A percentile compares a stretch with the other conserved stretches of the same genome.
Evolutionary conservation across 2,329 filamentous ascomycete genomes (phyloP).

Genomic region (Aspergillus viridinutans): DNA sequence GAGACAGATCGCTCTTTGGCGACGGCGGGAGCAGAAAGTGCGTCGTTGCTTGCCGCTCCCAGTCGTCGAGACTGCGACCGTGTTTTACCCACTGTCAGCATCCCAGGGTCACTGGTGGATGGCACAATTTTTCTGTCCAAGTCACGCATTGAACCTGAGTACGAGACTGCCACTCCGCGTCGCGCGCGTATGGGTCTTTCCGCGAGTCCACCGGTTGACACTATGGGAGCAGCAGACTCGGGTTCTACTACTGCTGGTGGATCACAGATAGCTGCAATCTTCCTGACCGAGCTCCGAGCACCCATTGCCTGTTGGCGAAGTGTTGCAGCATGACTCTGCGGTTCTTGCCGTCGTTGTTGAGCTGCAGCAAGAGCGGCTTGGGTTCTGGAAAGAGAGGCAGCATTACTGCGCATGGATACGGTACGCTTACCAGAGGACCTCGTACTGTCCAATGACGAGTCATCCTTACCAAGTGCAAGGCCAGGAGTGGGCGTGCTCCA

Average conservation of each 20-base stretch:
- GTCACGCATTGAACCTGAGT: slow-evolving; percentile 31
- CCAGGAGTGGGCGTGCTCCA: slow-evolving; percentile 33
- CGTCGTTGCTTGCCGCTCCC: slow-evolving; percentile 27
- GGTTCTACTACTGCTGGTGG: slow-evolving; percentile 15
- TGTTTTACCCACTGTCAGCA: slow-evolving; percentile 38
- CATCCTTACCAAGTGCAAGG: slow-evolving; percentile 18
- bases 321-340: slow-evolving; percentile 45
- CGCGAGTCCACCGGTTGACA: slow-evolving; percentile 30
- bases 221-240: slow-evolving; percentile 9
- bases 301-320: slow-evolving; percentile 43
- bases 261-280: slow-evolving; percentile 22
- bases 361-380: slow-evolving; percentile 39
- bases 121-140: slow-evolving; percentile 23
- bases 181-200: slow-evolving; percentile 38
- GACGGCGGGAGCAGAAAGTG: slow-evolving; percentile 3
- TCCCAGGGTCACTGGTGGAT: slow-evolving; percentile 26
- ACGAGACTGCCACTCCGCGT: slow-evolving; percentile 32
- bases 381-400: slow-evolving; percentile 30
- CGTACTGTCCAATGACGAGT: slow-evolving; percentile 25
- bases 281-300: slow-evolving; percentile 27
- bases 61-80: slow-evolving; percentile 38
- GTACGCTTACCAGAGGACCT: slow-evolving; percentile 25
- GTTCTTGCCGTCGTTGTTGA: slow-evolving; percentile 36
- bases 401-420: slow-evolving; percentile 23
- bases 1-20: slow-evolving; percentile 22